Percentiles rank a stretch among this genome's conserved stretches.
Conservation (phyloP, 129 eudicot genomes). For the Apium graveolens region DNA sequence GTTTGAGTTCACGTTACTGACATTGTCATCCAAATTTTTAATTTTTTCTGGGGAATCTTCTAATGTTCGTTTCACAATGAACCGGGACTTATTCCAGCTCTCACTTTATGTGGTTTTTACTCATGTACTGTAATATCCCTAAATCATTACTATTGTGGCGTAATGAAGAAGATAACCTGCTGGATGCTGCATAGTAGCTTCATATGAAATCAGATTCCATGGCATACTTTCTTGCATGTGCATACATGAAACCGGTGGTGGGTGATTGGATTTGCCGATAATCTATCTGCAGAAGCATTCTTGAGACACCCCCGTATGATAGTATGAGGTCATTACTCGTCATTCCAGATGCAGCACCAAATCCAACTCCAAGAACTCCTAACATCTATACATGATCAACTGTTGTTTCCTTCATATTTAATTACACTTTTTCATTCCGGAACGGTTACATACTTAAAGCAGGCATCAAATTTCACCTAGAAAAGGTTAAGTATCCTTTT, state of each 20-base stretch:
- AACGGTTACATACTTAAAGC: neutral
- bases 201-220: neutral
- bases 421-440: neutral
- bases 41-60: too few relatives aligned
- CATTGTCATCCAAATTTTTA: too few relatives aligned
- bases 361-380: slow-evolving; percentile 79
- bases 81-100: slow-evolving; percentile 65
- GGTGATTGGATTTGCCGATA: slow-evolving; percentile 84
- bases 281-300: slow-evolving; percentile 75
- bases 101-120: slow-evolving; percentile 75
- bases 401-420: slow-evolving; percentile 66
- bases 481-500: slow-evolving; percentile 59
- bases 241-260: too few relatives aligned
- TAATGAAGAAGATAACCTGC: neutral
- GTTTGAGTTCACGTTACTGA: too few relatives aligned
- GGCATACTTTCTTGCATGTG: slow-evolving; percentile 59
- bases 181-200: neutral
- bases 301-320: slow-evolving; percentile 85
- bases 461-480: slow-evolving; percentile 26
- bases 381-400: slow-evolving; percentile 82
- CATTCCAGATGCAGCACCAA: slow-evolving; percentile 83
- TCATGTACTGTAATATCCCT: slow-evolving; percentile 46
- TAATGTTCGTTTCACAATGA: slow-evolving; percentile 48
- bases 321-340: slow-evolving; percentile 59
- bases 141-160: neutral